Evolutionary conservation across 768 basidiomycete species (phyloP), one percentile per base, ranked within the genome.

Genomic region (Pleurotus eryngii): DNA sequence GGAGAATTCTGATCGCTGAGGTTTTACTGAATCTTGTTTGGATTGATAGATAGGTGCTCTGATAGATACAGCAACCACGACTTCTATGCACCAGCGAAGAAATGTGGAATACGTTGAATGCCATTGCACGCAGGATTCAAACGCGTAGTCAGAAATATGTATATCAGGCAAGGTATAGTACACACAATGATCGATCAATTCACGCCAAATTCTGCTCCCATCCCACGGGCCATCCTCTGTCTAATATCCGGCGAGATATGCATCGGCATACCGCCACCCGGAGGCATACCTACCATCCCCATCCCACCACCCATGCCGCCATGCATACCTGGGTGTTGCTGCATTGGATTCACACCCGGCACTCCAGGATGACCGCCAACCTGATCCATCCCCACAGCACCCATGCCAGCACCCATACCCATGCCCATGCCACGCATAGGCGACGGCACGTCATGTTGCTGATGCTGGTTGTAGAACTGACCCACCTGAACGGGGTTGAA

Each of bases 371-470:
- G 30, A 35, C 11, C 30, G 11, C 9, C 30, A 3, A 35, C 30
- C 11, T 35, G 30, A n/a, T 68, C 70, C 65, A 65, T 67, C 20
- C 62, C 63, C 4, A 61, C 65, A 5, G 63, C 64, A 62, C 68
- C 65, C n/a, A 49, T 50, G 56, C 59, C 57, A 15, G 54, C 60
- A 8, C 65, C 67, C 64, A 67, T 68, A 39, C 62, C 63, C 65
- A 69, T 68, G 0, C 68, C 68, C 70, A 76, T 74, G 9, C 30
- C 30, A 24, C 74, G 58, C 67, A 75, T 73, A 7, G 75, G 74
- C 24, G 48, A 49, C 12, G 30, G 45, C 20, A n/a, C 47, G 7
- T 46, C 49, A 51, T 14, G n/a, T 12, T 20, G n/a, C 7, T 46
- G 35, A 51, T 14, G n/a, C 18, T 20, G n/a, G 9, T 61, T 60